Conservation (phyloP, 352 stramenopile species). For the Phytopythium oedochilum region DNA sequence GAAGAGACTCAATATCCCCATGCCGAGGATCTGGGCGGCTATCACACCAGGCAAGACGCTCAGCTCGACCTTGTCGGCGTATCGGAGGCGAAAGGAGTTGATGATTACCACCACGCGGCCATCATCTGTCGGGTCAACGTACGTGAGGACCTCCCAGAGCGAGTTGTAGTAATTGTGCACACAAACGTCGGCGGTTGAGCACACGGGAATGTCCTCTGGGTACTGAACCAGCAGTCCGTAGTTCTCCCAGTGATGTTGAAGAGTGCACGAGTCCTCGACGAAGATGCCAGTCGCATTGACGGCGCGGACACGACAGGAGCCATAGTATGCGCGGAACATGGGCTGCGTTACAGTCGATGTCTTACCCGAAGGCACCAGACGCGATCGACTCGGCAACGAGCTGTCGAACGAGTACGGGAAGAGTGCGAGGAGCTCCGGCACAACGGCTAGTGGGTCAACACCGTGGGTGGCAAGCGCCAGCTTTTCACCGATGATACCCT, state of each 20-base stretch:
- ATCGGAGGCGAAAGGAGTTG: conserved; percentile 20
- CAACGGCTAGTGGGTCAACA: not conserved
- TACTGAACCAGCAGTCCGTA: conserved; percentile 28
- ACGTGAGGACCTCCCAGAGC: conserved; percentile 20
- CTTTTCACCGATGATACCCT: not conserved
- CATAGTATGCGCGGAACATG: conserved; percentile 28
- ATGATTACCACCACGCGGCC: conserved; percentile 6
- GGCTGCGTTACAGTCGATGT: conserved; percentile 17
- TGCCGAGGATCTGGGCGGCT: conserved; percentile 14
- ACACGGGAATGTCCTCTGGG: conserved; percentile 25
- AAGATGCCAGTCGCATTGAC: conserved; percentile 28
- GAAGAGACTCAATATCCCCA: conserved; percentile 19
- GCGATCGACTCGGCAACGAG: conserved; percentile 13
- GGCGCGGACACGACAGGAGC: conserved; percentile 22
- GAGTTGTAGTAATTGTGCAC: conserved; percentile 28
- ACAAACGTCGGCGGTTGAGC: conserved; percentile 18
- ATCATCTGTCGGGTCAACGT: not conserved
- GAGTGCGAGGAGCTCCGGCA: conserved; percentile 1
- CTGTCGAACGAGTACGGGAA: conserved; percentile 10
- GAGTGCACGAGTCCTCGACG: conserved; percentile 16
- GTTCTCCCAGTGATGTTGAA: conserved; percentile 24
- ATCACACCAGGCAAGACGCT: conserved; percentile 14
- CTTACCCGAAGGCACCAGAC: conserved; percentile 11
- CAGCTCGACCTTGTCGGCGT: conserved; percentile 13
- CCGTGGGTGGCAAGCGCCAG: not conserved